These are phyloP conservation scores for Penicillium sp. DNA, from an alignment of 2,329 filamentous ascomycete species.

Conservation along the genomic window DNA sequence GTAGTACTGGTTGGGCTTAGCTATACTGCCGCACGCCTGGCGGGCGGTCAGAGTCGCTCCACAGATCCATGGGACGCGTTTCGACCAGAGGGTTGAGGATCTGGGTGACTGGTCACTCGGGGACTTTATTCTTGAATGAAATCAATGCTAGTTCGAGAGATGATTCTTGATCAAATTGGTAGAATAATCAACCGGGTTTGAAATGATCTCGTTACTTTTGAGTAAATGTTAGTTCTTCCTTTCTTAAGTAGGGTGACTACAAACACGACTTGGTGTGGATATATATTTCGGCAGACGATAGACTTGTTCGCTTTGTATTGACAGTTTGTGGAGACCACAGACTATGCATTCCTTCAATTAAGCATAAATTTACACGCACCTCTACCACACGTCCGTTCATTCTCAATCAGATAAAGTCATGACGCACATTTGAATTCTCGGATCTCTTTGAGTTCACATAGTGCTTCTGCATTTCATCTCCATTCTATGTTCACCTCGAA, in stretches of 20 bases:
- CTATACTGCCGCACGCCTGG: constrained; percentile 9
- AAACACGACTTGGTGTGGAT: background rate
- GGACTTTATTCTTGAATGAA: background rate
- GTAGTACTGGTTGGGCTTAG: background rate
- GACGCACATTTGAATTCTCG: background rate
- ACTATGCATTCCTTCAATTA: background rate
- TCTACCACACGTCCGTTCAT: background rate
- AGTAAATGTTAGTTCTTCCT: background rate
- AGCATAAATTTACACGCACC: background rate
- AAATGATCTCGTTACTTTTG: background rate
- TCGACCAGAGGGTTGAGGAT: background rate
- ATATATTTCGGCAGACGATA: background rate
- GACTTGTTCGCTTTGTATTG: background rate
- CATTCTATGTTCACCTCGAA: background rate
- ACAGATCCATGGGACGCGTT: background rate
- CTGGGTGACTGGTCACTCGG: background rate
- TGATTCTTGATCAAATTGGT: background rate
- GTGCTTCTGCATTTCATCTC: background rate
- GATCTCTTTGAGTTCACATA: background rate
- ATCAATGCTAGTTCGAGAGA: background rate
- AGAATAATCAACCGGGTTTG: background rate
- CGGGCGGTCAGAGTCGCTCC: constrained; percentile 7
- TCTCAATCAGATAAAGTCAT: background rate
- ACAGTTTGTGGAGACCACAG: no score
- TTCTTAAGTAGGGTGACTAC: background rate